These are phyloP conservation scores for Venturia nashicola DNA, from an alignment of 2,329 filamentous ascomycete genomes.

Conservation along the genomic window DNA sequence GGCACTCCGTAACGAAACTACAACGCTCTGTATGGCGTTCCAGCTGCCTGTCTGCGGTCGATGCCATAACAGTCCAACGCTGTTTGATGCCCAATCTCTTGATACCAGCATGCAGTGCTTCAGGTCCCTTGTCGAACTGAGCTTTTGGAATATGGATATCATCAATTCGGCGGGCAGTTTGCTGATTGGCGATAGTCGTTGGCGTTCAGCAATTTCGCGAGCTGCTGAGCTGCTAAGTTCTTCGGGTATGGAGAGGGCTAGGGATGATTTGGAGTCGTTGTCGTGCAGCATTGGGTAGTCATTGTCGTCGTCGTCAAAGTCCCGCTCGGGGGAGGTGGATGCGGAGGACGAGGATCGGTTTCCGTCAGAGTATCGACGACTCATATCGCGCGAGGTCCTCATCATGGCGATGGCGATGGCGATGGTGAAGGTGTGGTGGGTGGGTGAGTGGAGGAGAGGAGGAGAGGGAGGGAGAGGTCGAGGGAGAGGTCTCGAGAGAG, in stretches of 20 bases:
- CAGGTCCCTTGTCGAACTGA: slow-evolving; percentile 64
- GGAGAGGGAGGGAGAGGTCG: no score
- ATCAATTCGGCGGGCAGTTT: slow-evolving; percentile 87
- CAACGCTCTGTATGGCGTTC: slow-evolving; percentile 69
- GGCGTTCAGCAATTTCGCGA: slow-evolving; percentile 46
- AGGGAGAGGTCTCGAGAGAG: no score
- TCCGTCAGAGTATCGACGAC: slow-evolving; percentile 28
- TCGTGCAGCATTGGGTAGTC: slow-evolving; percentile 74
- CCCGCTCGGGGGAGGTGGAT: slow-evolving; percentile 61
- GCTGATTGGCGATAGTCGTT: slow-evolving; percentile 66
- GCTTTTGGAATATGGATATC: slow-evolving; percentile 80
- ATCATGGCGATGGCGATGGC: neutral
- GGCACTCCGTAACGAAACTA: slow-evolving; percentile 58
- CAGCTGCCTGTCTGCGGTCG: slow-evolving; percentile 82
- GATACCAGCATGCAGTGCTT: slow-evolving; percentile 88
- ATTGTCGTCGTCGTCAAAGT: slow-evolving; percentile 71
- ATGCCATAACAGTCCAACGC: slow-evolving; percentile 90
- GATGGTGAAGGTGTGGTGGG: neutral
- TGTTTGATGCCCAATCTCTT: slow-evolving; percentile 83
- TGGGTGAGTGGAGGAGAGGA: neutral
- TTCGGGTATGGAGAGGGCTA: slow-evolving; percentile 71
- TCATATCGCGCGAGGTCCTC: slow-evolving; percentile 5
- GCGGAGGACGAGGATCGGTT: slow-evolving; percentile 41
- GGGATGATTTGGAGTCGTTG: slow-evolving; percentile 88
- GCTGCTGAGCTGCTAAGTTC: slow-evolving; percentile 53